A percentile compares a stretch with the other conserved stretches of the same genome.
Evolutionary conservation across 208 protist species (phyloP).

Genomic region (Acanthamoeba polyphaga): DNA sequence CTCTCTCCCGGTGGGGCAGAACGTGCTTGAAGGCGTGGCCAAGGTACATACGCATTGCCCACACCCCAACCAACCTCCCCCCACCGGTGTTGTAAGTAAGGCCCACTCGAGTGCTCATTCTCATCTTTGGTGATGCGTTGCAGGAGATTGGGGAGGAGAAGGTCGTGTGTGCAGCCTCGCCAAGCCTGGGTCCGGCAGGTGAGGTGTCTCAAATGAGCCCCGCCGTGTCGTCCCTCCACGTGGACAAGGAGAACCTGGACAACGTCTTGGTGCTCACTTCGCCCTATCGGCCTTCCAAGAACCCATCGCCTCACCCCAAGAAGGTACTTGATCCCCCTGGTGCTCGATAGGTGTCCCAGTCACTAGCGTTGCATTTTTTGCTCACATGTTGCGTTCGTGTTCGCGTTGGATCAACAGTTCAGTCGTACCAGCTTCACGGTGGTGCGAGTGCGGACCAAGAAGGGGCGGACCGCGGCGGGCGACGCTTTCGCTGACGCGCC

Average conservation of each 20-base stretch:
- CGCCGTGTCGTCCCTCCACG: not conserved
- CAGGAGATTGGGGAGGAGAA: constrained; percentile 43
- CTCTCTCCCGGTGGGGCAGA: constrained; percentile 2
- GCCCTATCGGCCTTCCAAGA: constrained; percentile 31
- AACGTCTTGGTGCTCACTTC: constrained; percentile 2
- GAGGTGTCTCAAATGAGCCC: constrained; percentile 34
- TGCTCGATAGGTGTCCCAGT: no score
- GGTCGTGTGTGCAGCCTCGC: constrained; percentile 9
- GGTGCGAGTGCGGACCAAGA: constrained; percentile 55
- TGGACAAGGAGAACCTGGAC: constrained; percentile 44
- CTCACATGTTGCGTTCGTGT: not conserved
- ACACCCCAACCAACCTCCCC: not conserved
- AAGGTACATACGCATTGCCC: not conserved
- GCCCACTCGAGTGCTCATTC: not conserved
- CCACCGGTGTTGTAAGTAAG: no score
- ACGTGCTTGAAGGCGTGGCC: constrained; percentile 18
- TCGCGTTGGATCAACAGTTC: not conserved
- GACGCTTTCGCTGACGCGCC: constrained; percentile 20
- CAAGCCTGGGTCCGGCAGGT: not conserved
- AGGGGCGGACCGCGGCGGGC: not conserved
- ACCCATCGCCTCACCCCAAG: constrained; percentile 46
- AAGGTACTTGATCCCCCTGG: not conserved
- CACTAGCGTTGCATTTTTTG: not conserved
- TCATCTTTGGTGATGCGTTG: not conserved
- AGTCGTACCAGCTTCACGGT: constrained; percentile 24